Percentiles rank a stretch among this genome's conserved stretches.
Conservation (phyloP, 2,329 filamentous ascomycete genomes). For the Chalaropsis thielavioides region DNA sequence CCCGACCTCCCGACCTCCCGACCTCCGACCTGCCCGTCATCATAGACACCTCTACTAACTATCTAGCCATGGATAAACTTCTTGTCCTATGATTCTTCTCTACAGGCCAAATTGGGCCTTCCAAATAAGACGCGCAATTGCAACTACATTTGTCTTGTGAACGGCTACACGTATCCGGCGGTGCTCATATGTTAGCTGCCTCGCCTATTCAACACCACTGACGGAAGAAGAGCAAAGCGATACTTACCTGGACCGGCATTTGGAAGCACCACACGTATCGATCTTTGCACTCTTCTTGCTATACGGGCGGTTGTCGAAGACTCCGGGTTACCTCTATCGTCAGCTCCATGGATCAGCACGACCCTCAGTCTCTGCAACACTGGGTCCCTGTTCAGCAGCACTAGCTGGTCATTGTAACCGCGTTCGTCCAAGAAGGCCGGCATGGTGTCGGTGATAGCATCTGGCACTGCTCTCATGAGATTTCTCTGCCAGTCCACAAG, state of each 20-base stretch:
- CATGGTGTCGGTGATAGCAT: not conserved
- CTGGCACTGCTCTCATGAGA: not conserved
- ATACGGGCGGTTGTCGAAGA: not conserved
- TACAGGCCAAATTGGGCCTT: not conserved
- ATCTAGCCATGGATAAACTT: not conserved
- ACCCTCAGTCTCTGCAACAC: not conserved
- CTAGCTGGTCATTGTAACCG: not conserved
- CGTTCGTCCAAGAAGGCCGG: not conserved
- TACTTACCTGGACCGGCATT: constrained; percentile 9
- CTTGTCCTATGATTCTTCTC: not conserved
- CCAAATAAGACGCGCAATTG: not conserved
- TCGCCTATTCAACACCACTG: not conserved
- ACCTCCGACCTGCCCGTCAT: not conserved
- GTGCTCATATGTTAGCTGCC: not conserved
- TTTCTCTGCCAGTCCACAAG: not conserved
- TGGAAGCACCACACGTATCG: not conserved
- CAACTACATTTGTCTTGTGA: not conserved
- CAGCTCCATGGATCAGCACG: not conserved
- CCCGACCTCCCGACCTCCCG: too few species aligned
- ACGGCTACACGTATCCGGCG: not conserved
- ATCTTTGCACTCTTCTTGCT: not conserved
- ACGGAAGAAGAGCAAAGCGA: not conserved
- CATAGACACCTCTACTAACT: not conserved
- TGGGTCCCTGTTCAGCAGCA: not conserved
- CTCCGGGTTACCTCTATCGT: not conserved